Percentiles rank a stretch among this genome's conserved stretches.
phyloP scores from a whole-genome alignment of 768 basidiomycete genomes.

The Phaffia australis region DNA sequence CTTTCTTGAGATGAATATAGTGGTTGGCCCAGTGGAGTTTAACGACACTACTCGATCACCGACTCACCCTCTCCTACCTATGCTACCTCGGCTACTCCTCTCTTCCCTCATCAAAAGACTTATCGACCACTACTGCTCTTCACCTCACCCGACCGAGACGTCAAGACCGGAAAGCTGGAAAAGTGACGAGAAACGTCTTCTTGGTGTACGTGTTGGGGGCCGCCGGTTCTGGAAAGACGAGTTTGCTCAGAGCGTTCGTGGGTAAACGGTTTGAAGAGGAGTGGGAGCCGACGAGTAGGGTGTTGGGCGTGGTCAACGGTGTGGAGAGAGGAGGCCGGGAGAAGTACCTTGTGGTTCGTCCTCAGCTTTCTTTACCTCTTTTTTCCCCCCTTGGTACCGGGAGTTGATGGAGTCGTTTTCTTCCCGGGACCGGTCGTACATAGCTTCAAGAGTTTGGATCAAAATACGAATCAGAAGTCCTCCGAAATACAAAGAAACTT shows the following conservation, averaged over 20 bases:
- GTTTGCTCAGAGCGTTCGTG: constrained; percentile 69
- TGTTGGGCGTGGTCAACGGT: constrained; percentile 83
- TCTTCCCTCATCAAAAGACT: constrained; percentile 33
- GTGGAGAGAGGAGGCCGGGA: constrained; percentile 91
- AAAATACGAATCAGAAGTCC: constrained; percentile 79
- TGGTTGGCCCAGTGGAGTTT: constrained; percentile 99
- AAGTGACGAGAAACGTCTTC: constrained; percentile 82
- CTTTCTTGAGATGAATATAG: not conserved
- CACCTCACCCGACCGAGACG: constrained; percentile 75
- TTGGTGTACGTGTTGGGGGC: constrained; percentile 85
- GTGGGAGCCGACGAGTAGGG: constrained; percentile 82
- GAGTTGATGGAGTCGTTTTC: not conserved
- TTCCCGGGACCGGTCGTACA: not conserved
- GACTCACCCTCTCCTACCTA: constrained; percentile 81
- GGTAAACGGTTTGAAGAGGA: constrained; percentile 59
- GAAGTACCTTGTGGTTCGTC: constrained; percentile 86
- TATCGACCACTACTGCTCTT: constrained; percentile 59
- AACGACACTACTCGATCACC: constrained; percentile 92
- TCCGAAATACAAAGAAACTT: constrained; percentile 79
- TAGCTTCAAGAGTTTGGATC: constrained; percentile 97
- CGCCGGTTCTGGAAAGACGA: constrained; percentile 90
- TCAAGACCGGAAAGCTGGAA: constrained; percentile 71
- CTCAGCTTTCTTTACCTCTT: not conserved
- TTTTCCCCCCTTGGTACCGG: not conserved
- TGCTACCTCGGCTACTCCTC: constrained; percentile 75